Evolutionary conservation across 768 basidiomycete genomes (phyloP), one percentile per base, ranked within the genome.

Genomic region (Boletus rubescentipes): DNA sequence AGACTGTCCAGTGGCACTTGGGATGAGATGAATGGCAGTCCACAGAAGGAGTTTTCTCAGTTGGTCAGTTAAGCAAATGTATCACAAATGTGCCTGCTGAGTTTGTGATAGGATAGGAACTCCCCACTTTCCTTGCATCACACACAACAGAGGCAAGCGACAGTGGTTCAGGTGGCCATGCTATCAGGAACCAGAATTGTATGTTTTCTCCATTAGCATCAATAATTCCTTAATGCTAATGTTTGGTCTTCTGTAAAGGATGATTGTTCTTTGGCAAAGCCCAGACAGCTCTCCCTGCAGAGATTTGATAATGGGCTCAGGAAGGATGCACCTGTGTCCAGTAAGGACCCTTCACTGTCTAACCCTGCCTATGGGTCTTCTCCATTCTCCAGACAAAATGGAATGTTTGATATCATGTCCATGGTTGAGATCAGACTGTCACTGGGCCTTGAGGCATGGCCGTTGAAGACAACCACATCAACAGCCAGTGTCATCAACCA

Each of bases 371-470:
- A 72, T 52, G 68, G 67, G 49, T 51, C 73, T 34, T 57, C 68
- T 56, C 59, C 66, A 30, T 66, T 73, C 51, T 47, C 58, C 11
- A 60, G 61, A 34, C 65, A 74, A 63, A 72, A 62, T 31, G 62
- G 65, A 52, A 60, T 60, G 14, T 67, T 74, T 50, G 80, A 80
- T 57, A 65, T 73, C 16, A 62, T 77, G 14, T 66, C 76, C 34
- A 63, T 71, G 41, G 77, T 75, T 16, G 83, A 81, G 44, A 78
- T 75, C 50, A 84, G 86, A 31, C 72, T 87, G 32, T 72, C 83
- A 14, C 67, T 80, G 31, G 77, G 82, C 5, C 69, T 88, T 44
- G 86, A 54, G 84, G 84, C 14, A 83, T 84, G 80, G 75, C 68
- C 8, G 81, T 83, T 18, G 83, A 81, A 60, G 83, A 84, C 39